These are phyloP conservation scores for Wickerhamomyces canadensis DNA, from an alignment of 805 yeast genomes.

Conservation along the genomic window DNA sequence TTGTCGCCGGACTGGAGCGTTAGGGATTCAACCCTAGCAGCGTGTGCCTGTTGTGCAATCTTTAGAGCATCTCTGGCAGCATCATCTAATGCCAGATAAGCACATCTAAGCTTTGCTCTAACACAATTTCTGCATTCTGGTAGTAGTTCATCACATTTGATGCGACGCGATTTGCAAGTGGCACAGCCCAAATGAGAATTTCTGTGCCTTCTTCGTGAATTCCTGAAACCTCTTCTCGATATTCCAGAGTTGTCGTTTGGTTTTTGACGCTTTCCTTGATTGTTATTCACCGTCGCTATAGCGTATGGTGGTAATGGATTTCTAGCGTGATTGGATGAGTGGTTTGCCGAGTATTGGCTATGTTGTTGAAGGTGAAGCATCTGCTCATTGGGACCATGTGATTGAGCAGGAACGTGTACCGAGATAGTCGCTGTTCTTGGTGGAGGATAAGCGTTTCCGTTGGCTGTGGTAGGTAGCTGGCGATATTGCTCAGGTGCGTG, in stretches of 20 bases:
- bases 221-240: conserved; percentile 17
- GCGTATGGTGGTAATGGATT: conserved; percentile 34
- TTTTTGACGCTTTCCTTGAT: conserved; percentile 11
- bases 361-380: too few relatives aligned
- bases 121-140: conserved; percentile 54
- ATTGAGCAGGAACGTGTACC: neutral
- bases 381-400: too few relatives aligned
- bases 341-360: neutral
- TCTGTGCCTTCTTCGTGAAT: conserved; percentile 49
- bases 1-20: conserved; percentile 16
- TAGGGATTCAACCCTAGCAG: conserved; percentile 30
- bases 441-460: too few relatives aligned
- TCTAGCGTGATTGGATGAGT: conserved; percentile 11
- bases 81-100: conserved; percentile 42
- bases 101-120: conserved; percentile 41
- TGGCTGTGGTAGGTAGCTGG: too few relatives aligned
- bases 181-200: conserved; percentile 75
- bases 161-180: conserved; percentile 55
- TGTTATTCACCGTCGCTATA: conserved; percentile 22
- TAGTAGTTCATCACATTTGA: conserved; percentile 61
- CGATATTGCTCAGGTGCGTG: too few relatives aligned
- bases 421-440: neutral
- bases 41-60: conserved; percentile 40
- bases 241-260: conserved; percentile 2
- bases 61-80: conserved; percentile 43